phyloP scores from a whole-genome alignment of 2,329 filamentous ascomycete genomes.

The Orbilia ellipsospora region DNA sequence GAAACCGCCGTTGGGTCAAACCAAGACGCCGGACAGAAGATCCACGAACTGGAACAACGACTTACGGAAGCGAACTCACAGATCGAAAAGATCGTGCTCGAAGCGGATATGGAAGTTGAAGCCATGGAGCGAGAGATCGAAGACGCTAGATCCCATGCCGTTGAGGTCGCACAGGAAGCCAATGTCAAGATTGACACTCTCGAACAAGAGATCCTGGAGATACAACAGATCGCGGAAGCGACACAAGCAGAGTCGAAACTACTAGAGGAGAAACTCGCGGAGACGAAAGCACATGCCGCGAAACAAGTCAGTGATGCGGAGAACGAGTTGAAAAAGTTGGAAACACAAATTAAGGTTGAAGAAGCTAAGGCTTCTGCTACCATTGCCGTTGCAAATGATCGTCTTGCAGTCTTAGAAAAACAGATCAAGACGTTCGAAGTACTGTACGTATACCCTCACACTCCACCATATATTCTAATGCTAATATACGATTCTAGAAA shows the following conservation, averaged over 20 bases:
- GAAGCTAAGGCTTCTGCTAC: constrained; percentile 49
- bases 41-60: constrained; percentile 31
- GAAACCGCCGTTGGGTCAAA: constrained; percentile 16
- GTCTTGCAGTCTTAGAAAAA: constrained; percentile 40
- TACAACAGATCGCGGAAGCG: constrained; percentile 16
- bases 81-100: constrained; percentile 31
- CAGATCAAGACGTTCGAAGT: constrained; percentile 45
- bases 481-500: constrained; percentile 21
- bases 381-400: constrained; percentile 32
- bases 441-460: constrained; percentile 34
- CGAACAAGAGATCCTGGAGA: constrained; percentile 11
- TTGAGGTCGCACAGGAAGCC: constrained; percentile 43
- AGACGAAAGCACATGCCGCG: constrained; percentile 30
- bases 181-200: constrained; percentile 34
- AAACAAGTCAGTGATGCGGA: constrained; percentile 40
- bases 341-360: constrained; percentile 47
- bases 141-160: constrained; percentile 37
- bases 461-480: background rate
- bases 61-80: constrained; percentile 23
- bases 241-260: constrained; percentile 11
- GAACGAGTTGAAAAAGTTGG: constrained; percentile 45
- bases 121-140: constrained; percentile 43
- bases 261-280: constrained; percentile 31
- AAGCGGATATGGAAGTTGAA: constrained; percentile 44
- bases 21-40: constrained; percentile 20